Evolutionary conservation across 2,329 filamentous ascomycete species (phyloP).

Genomic region (Elsinoe australis): DNA sequence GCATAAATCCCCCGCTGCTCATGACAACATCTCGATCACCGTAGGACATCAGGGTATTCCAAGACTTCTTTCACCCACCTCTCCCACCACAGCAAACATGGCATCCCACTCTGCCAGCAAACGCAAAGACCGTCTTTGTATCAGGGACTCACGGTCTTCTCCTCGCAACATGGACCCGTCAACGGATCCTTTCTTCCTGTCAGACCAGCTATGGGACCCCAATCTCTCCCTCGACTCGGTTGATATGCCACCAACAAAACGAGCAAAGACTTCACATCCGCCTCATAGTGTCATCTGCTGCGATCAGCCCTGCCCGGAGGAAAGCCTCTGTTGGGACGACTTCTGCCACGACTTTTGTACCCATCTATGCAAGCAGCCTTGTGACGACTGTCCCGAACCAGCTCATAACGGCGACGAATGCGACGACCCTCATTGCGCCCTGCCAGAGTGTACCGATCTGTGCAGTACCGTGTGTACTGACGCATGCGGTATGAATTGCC

Average conservation of each 20-base stretch:
- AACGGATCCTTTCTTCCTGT: slow-evolving; percentile 11
- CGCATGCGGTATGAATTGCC: slow-evolving; percentile 7
- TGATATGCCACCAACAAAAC: slow-evolving; percentile 13
- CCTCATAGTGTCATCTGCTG: slow-evolving; percentile 13
- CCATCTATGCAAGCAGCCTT: slow-evolving; percentile 12
- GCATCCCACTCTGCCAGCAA: slow-evolving; percentile 9
- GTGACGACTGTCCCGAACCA: slow-evolving; percentile 9
- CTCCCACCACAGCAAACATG: not conserved
- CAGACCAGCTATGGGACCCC: slow-evolving; percentile 6
- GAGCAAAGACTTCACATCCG: slow-evolving; percentile 12
- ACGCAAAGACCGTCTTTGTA: slow-evolving; percentile 5
- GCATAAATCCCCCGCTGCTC: not conserved
- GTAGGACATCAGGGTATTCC: slow-evolving; percentile 16
- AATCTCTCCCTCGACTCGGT: not conserved
- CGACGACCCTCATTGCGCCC: slow-evolving; percentile 6
- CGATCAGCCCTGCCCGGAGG: slow-evolving; percentile 16
- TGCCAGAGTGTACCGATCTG: slow-evolving; percentile 10
- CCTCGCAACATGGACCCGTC: slow-evolving; percentile 12
- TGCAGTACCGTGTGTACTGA: slow-evolving; percentile 11
- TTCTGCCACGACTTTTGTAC: slow-evolving; percentile 16
- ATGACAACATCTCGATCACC: not conserved
- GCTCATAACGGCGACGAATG: slow-evolving; percentile 5
- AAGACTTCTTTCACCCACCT: not conserved
- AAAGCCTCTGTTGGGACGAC: slow-evolving; percentile 14
- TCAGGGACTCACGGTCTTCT: not conserved